Evolutionary conservation across 106 monocot species (phyloP).

Genomic region (Dendrobium chrysotoxum): DNA sequence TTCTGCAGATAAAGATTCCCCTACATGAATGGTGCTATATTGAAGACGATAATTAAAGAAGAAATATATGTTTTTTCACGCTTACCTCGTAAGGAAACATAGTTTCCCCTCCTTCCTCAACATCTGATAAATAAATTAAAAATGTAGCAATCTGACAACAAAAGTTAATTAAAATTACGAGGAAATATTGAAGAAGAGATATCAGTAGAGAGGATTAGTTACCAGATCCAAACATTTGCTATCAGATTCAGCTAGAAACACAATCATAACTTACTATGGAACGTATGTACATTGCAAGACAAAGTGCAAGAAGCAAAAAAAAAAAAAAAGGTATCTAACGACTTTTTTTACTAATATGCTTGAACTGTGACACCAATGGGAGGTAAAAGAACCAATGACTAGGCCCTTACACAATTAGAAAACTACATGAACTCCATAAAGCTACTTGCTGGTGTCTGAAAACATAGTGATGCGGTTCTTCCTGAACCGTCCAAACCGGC

Average conservation of each 20-base stretch:
- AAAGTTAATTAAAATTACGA: not conserved
- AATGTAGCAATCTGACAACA: slow-evolving; percentile 69
- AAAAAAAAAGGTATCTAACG: not conserved
- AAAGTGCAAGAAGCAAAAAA: not conserved
- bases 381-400: too few relatives aligned
- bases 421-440: too few relatives aligned
- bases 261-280: not conserved
- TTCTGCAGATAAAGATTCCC: slow-evolving; percentile 30
- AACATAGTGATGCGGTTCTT: too few relatives aligned
- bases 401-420: too few relatives aligned
- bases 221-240: not conserved
- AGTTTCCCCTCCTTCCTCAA: slow-evolving; percentile 90
- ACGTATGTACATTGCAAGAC: not conserved
- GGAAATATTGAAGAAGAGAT: not conserved
- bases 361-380: not conserved
- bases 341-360: not conserved
- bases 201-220: not conserved
- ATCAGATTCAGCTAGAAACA: not conserved
- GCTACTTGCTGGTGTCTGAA: too few relatives aligned
- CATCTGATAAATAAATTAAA: slow-evolving; percentile 70
- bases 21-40: not conserved
- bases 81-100: slow-evolving; percentile 84
- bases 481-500: too few relatives aligned
- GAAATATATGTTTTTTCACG: not conserved
- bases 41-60: not conserved